phyloP scores from a whole-genome alignment of 2,329 filamentous ascomycete genomes.

The Sporothrix globosa region DNA sequence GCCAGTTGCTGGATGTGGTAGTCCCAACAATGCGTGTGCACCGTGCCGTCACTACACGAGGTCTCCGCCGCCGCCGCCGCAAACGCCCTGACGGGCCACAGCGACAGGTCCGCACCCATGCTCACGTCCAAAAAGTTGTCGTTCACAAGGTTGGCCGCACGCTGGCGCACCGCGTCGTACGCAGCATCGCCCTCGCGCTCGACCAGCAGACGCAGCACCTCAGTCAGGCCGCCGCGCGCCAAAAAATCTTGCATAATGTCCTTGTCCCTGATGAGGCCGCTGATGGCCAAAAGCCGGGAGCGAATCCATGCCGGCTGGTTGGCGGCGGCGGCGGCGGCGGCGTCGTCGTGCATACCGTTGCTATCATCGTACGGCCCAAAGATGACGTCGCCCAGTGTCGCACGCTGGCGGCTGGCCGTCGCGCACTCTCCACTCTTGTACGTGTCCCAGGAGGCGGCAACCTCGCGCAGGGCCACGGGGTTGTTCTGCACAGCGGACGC shows the following conservation, averaged over 20 bases:
- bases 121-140: conserved; percentile 69
- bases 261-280: conserved; percentile 59
- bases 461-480: conserved; percentile 59
- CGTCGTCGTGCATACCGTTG: conserved; percentile 3
- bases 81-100: conserved; percentile 53
- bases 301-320: conserved; percentile 39
- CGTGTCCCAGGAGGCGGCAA: conserved; percentile 53
- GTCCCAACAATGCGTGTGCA: conserved; percentile 58
- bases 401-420: neutral
- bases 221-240: conserved; percentile 55
- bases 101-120: conserved; percentile 61
- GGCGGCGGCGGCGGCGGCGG: conserved; percentile 33
- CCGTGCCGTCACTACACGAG: conserved; percentile 34
- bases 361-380: conserved; percentile 47
- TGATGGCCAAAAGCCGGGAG: conserved; percentile 55
- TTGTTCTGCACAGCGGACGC: conserved; percentile 67
- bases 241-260: conserved; percentile 61
- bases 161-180: conserved; percentile 57
- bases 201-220: conserved; percentile 56
- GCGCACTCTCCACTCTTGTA: conserved; percentile 48
- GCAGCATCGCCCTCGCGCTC: conserved; percentile 48
- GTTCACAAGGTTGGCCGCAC: conserved; percentile 61
- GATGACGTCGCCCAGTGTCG: conserved; percentile 45
- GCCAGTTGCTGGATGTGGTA: conserved; percentile 51
- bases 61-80: conserved; percentile 31